phyloP scores from a whole-genome alignment of 2,329 filamentous ascomycete species.

The Phaeosphaeria sp. region DNA sequence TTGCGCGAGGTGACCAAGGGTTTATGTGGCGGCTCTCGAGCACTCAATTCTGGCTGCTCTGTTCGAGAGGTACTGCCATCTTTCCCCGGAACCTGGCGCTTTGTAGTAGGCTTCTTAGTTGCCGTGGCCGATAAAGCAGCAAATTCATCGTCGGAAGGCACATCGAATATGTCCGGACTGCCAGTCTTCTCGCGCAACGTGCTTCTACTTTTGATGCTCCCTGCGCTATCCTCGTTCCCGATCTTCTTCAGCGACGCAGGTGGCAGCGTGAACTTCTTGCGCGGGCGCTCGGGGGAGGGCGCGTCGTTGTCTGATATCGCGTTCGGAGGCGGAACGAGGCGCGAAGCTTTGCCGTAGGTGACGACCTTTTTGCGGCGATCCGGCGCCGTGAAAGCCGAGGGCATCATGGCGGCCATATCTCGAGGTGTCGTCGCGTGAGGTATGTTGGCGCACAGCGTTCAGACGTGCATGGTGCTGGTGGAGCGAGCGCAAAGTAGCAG shows the following conservation, averaged over 20 bases:
- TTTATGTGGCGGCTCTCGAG: slow-evolving; percentile 7
- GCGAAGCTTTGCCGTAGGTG: slow-evolving; percentile 48
- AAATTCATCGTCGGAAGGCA: slow-evolving; percentile 48
- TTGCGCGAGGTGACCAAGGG: slow-evolving; percentile 16
- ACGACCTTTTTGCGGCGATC: slow-evolving; percentile 46
- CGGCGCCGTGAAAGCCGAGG: slow-evolving; percentile 35
- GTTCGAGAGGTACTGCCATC: slow-evolving; percentile 14
- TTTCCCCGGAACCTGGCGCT: slow-evolving; percentile 15
- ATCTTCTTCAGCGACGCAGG: slow-evolving; percentile 13
- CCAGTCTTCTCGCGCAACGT: slow-evolving; percentile 10
- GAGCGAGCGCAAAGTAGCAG: not conserved
- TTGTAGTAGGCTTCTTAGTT: slow-evolving; percentile 21
- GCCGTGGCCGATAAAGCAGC: slow-evolving; percentile 8
- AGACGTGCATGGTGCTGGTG: slow-evolving; percentile 30
- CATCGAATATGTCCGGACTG: slow-evolving; percentile 48
- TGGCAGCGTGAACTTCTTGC: slow-evolving; percentile 22
- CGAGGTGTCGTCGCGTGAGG: slow-evolving; percentile 13
- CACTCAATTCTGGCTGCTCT: slow-evolving; percentile 7
- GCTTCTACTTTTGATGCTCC: slow-evolving; percentile 3
- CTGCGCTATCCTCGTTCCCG: slow-evolving; percentile 8
- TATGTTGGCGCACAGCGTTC: slow-evolving; percentile 9
- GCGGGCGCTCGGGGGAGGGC: slow-evolving; percentile 43
- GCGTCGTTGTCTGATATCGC: slow-evolving; percentile 29
- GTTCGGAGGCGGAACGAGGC: slow-evolving; percentile 22
- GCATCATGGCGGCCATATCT: slow-evolving; percentile 33